Evolutionary conservation across 1,284 basidiomycete species (phyloP), one percentile per base, ranked within the genome.

Genomic region (Irpex sp.): DNA sequence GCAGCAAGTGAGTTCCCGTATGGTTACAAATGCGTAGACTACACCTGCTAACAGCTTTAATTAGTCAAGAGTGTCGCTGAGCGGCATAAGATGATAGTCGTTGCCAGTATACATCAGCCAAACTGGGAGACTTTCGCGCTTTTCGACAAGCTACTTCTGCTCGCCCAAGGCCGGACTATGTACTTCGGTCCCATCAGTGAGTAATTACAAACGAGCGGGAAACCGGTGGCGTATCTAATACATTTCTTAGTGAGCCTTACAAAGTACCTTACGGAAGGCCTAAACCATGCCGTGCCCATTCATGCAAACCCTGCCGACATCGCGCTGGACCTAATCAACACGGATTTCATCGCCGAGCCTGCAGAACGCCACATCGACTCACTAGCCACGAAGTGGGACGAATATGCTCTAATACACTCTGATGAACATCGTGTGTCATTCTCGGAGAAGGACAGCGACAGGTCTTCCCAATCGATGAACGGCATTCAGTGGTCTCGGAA

Each of bases 51-150:
- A 38, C 34, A n/a, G 13, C n/a, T 8, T 51, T 49, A 48, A 36
- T 37, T 57, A 71, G 70, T 71, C 54, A 67, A 63, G 58, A 65
- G 61, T 36, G 38, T 73, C 57, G 75, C 76, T 6, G 64, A 68
- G 3, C 65, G 64, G 13, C 71, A 71, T 58, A 72, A 74, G 8
- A 88, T 88, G 36, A 83, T 88, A 34, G 81, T 89, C 49, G 79
- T 88, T 38, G 86, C 85, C 3, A 83, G 81, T n/a, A 87, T 88
- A 63, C 86, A 89, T 72, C 87, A 87, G 71, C 86, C 85, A 1
- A 80, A 79, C 15, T 81, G 83, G 34, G 82, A 83, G 48, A 81
- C 85, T 0, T 82, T 87, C 64, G 77, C 84, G 17, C 76, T 83
- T 9, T 90, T 90, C 73, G 82, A 82, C 59, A 79, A 82, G 57